Percentiles rank a stretch among this genome's conserved stretches.
Evolutionary conservation across 1,284 basidiomycete species (phyloP).

Genomic region (Fomes fomentarius): DNA sequence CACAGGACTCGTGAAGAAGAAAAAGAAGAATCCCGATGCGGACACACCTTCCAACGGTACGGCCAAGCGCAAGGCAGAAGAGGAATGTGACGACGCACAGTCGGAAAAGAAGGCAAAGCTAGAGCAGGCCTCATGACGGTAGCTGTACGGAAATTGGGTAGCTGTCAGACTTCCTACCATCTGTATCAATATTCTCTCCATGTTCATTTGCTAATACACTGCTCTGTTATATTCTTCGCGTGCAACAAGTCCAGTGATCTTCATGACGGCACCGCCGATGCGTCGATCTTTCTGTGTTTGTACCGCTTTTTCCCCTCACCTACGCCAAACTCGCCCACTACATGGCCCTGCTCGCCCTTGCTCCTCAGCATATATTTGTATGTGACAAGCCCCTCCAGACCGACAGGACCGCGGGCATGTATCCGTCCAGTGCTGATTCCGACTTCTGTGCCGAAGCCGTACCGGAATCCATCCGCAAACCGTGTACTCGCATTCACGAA

Average conservation of each 20-base stretch:
- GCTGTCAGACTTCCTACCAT: slow-evolving; percentile 1
- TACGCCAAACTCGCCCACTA: slow-evolving; percentile 79
- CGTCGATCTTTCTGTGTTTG: slow-evolving; percentile 65
- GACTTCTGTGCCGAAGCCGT: slow-evolving; percentile 97
- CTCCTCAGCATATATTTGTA: slow-evolving; percentile 94
- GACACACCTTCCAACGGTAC: slow-evolving; percentile 35
- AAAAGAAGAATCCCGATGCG: slow-evolving; percentile 63
- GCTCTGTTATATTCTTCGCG: background rate
- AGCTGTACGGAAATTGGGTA: background rate
- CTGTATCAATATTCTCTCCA: slow-evolving; percentile 23
- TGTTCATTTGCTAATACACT: slow-evolving; percentile 14
- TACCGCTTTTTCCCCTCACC: slow-evolving; percentile 77
- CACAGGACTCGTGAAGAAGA: slow-evolving; percentile 83
- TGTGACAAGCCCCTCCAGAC: slow-evolving; percentile 91
- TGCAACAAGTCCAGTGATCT: background rate
- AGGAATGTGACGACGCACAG: slow-evolving; percentile 46
- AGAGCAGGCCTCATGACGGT: slow-evolving; percentile 38
- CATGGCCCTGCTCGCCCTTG: slow-evolving; percentile 70
- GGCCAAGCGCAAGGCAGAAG: slow-evolving; percentile 73
- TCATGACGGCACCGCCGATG: slow-evolving; percentile 53
- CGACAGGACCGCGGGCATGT: slow-evolving; percentile 96
- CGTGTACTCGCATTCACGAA: slow-evolving; percentile 95
- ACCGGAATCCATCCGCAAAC: slow-evolving; percentile 97
- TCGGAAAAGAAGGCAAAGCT: slow-evolving; percentile 71
- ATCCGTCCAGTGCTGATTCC: slow-evolving; percentile 97